Evolutionary conservation across 2,329 filamentous ascomycete genomes (phyloP).

Genomic region (Diaporthe citriasiana): DNA sequence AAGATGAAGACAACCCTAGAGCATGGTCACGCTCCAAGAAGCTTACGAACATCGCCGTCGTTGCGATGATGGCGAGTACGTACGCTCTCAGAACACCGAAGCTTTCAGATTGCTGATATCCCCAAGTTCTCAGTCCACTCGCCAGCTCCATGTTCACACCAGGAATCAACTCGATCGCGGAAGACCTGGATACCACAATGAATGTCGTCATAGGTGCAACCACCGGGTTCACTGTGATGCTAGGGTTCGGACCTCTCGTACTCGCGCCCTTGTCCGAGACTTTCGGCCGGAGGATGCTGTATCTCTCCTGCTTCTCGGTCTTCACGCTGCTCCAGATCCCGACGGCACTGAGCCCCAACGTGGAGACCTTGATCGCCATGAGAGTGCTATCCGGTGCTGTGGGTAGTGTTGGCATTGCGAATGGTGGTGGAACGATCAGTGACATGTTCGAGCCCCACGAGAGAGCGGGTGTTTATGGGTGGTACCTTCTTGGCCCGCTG

Average conservation of each 20-base stretch:
- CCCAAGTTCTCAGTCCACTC: constrained; percentile 37
- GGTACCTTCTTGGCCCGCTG: constrained; percentile 39
- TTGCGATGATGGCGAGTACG: constrained; percentile 40
- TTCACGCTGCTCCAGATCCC: constrained; percentile 39
- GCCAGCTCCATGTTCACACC: constrained; percentile 43
- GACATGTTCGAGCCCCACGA: constrained; percentile 41
- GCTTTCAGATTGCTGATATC: not conserved
- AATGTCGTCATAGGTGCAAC: constrained; percentile 38
- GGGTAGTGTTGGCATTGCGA: constrained; percentile 40
- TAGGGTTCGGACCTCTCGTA: constrained; percentile 37
- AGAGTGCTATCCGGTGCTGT: constrained; percentile 35
- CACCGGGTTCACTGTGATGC: constrained; percentile 34
- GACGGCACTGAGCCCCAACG: constrained; percentile 34
- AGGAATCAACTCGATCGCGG: constrained; percentile 36
- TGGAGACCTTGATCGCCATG: constrained; percentile 38
- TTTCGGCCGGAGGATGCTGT: constrained; percentile 34
- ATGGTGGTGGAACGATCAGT: constrained; percentile 39
- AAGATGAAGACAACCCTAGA: constrained; percentile 34
- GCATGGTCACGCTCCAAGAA: constrained; percentile 38
- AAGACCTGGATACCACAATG: constrained; percentile 29
- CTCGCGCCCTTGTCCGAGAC: constrained; percentile 39
- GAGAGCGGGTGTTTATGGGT: constrained; percentile 36
- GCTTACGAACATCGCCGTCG: constrained; percentile 38
- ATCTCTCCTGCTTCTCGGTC: constrained; percentile 35
- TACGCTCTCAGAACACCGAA: not conserved